Base-by-base conservation (phyloP, 495 filamentous ascomycete genomes). In the Talaromyces nanjingensis region DNA sequence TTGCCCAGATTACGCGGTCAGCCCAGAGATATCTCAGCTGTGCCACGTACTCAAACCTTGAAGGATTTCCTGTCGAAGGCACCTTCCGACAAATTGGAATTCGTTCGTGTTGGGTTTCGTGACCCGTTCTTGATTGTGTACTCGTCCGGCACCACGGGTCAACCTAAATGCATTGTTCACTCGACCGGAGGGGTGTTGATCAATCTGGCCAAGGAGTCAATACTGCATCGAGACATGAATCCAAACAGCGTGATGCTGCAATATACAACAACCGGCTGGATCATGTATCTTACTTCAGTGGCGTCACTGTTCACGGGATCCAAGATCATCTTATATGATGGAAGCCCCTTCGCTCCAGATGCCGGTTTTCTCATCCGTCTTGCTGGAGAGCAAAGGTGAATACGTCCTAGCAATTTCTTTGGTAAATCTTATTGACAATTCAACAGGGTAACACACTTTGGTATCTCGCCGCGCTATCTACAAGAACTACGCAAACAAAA, bases 151-250 rank as follows among this genome's bases (percentile, higher is more conserved):
- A 91, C 88, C 7, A 91, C 89, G 0, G 89, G 89, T 29, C 83
- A 78, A 58, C 89, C 89, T 27, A 92, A 92, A 72, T 89, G 87
- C 60, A 90, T 92, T 65, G 86, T 90, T 6, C 89, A 92, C 72
- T 85, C 82, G 0, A 77, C 83, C 11, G 89, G 89, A 20, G 87
- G 86, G 1, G 76, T 82, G 11, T 64, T 88, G 37, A 65, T 90
- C 42, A 86, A 80, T 66, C 72, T 71, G 4, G 74, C 66, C 66
- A 91, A 91, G 68, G 89, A 93, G 69, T 74, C 75, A 6, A 71
- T 74, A 4, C 74, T 92, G 33, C 88, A 92, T 71, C 74, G 82
- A 22, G 81, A 84, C 27, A 65, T 80, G 8, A 72, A 71, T 0
- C 66, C 81, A 0, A 72, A 82, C 9, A 81, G 69, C 34, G 81